Evolutionary conservation across 2,329 filamentous ascomycete species (phyloP), one percentile per base, ranked within the genome.

Genomic region (Colletotrichum brevisporum): DNA sequence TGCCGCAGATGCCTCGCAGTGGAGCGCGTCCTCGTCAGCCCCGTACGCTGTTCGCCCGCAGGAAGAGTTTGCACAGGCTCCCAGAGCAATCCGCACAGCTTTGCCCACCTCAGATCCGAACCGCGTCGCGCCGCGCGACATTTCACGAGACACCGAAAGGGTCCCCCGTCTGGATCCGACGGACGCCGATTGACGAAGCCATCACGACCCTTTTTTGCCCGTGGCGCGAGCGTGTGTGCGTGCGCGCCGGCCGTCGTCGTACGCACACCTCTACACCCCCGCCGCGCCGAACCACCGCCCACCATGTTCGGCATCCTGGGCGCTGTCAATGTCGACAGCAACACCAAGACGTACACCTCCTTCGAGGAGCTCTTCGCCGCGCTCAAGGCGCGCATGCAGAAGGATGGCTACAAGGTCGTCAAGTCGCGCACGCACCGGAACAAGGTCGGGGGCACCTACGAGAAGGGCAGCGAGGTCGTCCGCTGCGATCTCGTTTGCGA

Each of bases 401-500:
- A 82, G 72, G 78, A 83, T 66, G 82, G 82, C 67, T 84, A 83
- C 79, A 83, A 83, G 71, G 80, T 84, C 62, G 82, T 84, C 76
- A 83, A 83, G 73, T 77, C 80, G 36, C 77, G 82, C 67, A 83
- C 81, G 27, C 81, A 84, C 73, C 80, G 82, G 68, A 78, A 79
- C 67, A 78, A 81, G 59, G 77, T 82, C 67, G 80, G 80, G 53
- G 82, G 80, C 51, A 78, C 80, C 43, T 79, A 81, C 72, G 76
- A 80, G 60, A 80, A 80, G 55, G 77, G 77, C n/a, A 83, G 82
- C 72, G 80, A 82, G 51, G 82, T 83, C 60, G 79, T 83, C 41
- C 80, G 82, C 66, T 82, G 79, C 68, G 82, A 84, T 73, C 79
- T 84, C 2, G 82, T 83, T n/a, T 84, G 82, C 73, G 80, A 84